These are phyloP conservation scores for Candida namnaoensis DNA, from an alignment of 805 yeast species.

Conservation along the genomic window DNA sequence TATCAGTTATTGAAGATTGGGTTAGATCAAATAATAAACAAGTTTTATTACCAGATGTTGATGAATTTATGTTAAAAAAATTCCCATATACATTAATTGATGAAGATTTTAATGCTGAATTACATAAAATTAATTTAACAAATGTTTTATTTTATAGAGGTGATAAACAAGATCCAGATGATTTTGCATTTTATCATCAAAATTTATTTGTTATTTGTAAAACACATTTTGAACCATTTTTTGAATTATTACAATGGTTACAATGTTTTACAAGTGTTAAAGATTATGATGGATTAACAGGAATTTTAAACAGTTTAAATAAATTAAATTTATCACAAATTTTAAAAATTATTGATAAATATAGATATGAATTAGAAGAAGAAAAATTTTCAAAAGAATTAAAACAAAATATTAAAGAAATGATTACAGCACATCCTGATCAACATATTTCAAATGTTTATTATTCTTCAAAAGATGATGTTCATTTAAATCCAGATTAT, in stretches of 20 bases:
- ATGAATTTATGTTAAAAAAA: constrained; percentile 25
- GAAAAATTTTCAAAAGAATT: constrained; percentile 40
- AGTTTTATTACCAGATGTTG: constrained; percentile 24
- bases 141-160: constrained; percentile 9
- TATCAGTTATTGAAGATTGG: constrained; percentile 92
- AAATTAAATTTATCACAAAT: constrained; percentile 62
- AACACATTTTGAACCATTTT: constrained; percentile 59
- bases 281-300: constrained; percentile 53
- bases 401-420: constrained; percentile 6
- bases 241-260: constrained; percentile 82
- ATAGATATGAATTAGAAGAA: constrained; percentile 82
- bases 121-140: not conserved
- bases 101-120: constrained; percentile 10
- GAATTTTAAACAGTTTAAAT: constrained; percentile 44
- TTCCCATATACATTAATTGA: constrained; percentile 27
- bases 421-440: constrained; percentile 6
- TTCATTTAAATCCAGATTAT: constrained; percentile 43
- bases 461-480: constrained; percentile 12
- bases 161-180: constrained; percentile 30
- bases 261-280: constrained; percentile 73
- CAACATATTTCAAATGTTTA: constrained; percentile 6
- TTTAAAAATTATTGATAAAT: constrained; percentile 60
- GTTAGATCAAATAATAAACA: constrained; percentile 35
- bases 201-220: constrained; percentile 59
- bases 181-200: constrained; percentile 53